Conservation (phyloP, 768 basidiomycete species). For the Kwoniella shandongensis region DNA sequence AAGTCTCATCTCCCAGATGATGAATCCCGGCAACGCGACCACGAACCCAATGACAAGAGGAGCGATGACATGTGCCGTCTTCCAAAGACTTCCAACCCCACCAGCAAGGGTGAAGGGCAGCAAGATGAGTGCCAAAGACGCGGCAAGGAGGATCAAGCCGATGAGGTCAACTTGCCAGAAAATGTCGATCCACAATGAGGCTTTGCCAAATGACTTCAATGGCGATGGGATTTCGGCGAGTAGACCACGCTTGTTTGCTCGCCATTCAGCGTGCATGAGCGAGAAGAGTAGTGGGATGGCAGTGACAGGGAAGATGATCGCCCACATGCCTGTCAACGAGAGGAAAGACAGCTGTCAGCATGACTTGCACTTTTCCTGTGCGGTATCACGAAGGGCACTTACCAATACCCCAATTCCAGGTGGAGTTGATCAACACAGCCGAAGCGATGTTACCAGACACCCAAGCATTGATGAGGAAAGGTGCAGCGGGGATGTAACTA, state of each 20-base stretch:
- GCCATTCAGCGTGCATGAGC: conserved; percentile 30
- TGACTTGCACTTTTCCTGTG: too few relatives aligned
- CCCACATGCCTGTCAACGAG: conserved; percentile 35
- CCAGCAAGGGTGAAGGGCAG: conserved; percentile 53
- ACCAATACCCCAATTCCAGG: conserved; percentile 52
- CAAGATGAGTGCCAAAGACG: conserved; percentile 47
- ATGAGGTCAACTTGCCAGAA: conserved; percentile 53
- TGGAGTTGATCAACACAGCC: conserved; percentile 25
- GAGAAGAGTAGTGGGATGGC: conserved; percentile 28
- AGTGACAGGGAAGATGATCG: conserved; percentile 47
- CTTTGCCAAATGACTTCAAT: conserved; percentile 1
- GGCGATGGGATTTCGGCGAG: conserved; percentile 23
- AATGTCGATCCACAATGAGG: conserved; percentile 23
- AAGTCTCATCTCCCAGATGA: conserved; percentile 45
- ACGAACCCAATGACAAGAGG: conserved; percentile 50
- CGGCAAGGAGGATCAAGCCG: conserved; percentile 48
- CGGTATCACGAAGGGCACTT: conserved; percentile 11
- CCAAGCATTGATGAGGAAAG: conserved; percentile 53
- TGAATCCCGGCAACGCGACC: conserved; percentile 41
- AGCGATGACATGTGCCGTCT: conserved; percentile 41
- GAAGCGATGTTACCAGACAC: conserved; percentile 44
- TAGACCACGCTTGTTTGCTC: conserved; percentile 24
- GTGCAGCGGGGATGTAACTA: conserved; percentile 48
- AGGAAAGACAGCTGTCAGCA: background rate
- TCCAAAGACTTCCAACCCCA: conserved; percentile 40